These are phyloP conservation scores for Sclerotinia minor DNA, from an alignment of 2,329 filamentous ascomycete species.

Conservation along the genomic window DNA sequence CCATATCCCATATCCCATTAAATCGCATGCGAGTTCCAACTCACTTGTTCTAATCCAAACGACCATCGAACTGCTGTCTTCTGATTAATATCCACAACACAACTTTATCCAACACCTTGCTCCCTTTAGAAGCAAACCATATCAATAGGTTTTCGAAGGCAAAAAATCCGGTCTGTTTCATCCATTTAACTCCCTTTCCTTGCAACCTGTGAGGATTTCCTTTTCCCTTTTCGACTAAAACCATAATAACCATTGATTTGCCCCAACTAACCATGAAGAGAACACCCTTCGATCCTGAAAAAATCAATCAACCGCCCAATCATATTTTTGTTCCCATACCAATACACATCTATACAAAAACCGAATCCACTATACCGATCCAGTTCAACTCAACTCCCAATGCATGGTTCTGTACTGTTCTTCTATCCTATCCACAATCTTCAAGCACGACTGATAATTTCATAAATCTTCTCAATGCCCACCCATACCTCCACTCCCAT, in stretches of 20 bases:
- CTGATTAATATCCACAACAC: no score
- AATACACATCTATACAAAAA: slow-evolving; percentile 6
- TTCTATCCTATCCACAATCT: not conserved
- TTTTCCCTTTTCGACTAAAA: not conserved
- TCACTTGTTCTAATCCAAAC: no score
- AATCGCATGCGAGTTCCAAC: no score
- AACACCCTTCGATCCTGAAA: not conserved
- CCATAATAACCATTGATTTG: not conserved
- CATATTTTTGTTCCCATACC: not conserved
- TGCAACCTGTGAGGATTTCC: not conserved
- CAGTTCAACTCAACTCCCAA: not conserved
- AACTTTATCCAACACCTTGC: no score
- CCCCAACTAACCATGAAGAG: not conserved
- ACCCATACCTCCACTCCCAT: not conserved
- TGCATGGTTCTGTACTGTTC: not conserved
- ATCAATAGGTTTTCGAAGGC: no score
- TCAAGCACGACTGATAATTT: not conserved
- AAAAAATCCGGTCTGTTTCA: no score
- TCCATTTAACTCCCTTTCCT: not conserved
- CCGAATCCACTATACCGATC: not conserved
- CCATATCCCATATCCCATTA: no score
- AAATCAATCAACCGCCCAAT: not conserved
- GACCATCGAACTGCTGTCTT: no score
- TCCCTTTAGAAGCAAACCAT: no score
- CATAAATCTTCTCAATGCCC: not conserved